Percentiles rank a stretch among this genome's conserved stretches.
Evolutionary conservation across 352 stramenopile genomes (phyloP).

Genomic region (Pythium biforme): DNA sequence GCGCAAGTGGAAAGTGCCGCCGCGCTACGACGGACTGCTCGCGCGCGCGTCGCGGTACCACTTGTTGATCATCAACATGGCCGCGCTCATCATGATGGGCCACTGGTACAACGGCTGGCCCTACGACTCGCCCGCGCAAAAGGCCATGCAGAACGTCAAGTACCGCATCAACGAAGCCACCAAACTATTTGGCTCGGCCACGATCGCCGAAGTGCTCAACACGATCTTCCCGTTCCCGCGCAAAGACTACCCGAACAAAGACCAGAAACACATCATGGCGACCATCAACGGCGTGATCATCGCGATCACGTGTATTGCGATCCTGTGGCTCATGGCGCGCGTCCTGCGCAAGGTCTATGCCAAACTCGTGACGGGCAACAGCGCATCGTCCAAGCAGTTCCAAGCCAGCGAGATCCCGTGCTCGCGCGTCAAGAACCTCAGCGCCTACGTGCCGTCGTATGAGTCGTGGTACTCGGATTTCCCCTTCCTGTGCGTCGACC

Average conservation of each 20-base stretch:
- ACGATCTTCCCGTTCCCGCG: slow-evolving; percentile 56
- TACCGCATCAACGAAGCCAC: slow-evolving; percentile 30
- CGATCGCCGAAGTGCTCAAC: slow-evolving; percentile 37
- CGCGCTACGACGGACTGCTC: slow-evolving; percentile 60
- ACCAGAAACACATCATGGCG: slow-evolving; percentile 45
- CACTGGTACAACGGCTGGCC: slow-evolving; percentile 83
- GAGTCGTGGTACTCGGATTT: slow-evolving; percentile 76
- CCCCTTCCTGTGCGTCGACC: slow-evolving; percentile 56
- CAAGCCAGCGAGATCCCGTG: slow-evolving; percentile 41
- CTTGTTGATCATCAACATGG: slow-evolving; percentile 58
- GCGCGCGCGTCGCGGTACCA: slow-evolving; percentile 64
- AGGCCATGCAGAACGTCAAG: slow-evolving; percentile 29
- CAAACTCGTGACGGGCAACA: slow-evolving; percentile 16
- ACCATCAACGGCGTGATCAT: slow-evolving; percentile 41
- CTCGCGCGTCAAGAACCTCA: slow-evolving; percentile 46
- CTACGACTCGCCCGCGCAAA: slow-evolving; percentile 47
- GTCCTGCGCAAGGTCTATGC: slow-evolving; percentile 17
- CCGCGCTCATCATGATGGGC: slow-evolving; percentile 70
- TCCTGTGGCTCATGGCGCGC: slow-evolving; percentile 16
- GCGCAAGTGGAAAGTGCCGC: slow-evolving; percentile 69
- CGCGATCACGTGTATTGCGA: slow-evolving; percentile 4
- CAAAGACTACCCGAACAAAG: slow-evolving; percentile 33
- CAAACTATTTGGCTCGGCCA: slow-evolving; percentile 25
- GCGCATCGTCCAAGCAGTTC: slow-evolving; percentile 15
- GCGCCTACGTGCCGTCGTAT: slow-evolving; percentile 59